Base-by-base conservation (phyloP, 305 asterid species). In the Vinca major region DNA sequence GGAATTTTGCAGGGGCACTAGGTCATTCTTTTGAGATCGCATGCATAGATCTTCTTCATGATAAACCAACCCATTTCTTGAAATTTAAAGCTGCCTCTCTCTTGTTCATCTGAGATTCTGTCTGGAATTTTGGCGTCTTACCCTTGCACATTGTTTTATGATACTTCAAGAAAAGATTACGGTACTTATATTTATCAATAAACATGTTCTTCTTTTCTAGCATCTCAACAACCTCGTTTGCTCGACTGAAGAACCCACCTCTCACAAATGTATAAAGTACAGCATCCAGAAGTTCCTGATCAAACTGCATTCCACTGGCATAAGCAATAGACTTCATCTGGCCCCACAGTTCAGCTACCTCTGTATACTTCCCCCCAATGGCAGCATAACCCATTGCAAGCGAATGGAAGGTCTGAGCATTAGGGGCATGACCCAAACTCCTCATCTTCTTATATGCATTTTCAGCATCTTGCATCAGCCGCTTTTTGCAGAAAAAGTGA, bases 271-370 rank as follows among this genome's bases (percentile, higher is more conserved):
- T 87, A 70, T 90, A 88, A 68, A 92, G 98, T 65, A 90, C 86
- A 40, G 90, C 82, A 78, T 92, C 97, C 88, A 92, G 72, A 63
- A 92, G 80, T 74, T 92, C 96, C 73, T 81, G 84, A 73, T 92
- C 98, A 60, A 90, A 87, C 80, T 81, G 79, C 97, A 88, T 86
- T 40, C 93, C 92, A 66, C 81, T 79, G 26, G 84, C 21, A 67
- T 48, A 73, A 43, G 85, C 82, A 69, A 86, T 55, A 12, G 92
- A 74, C 80, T 92, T 92, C 95, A 92, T 92, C 85, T 88, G 91
- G 37, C 96, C 96, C 98, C 98, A 92, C 51, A 92, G 73, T 68
- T 90, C 97, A 12, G 97, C 65, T 14, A 92, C 98, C 89, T 92
- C 97, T 5, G 80, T 75, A 66, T 90, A 92, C 69, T 92, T 88